Evolutionary conservation across 768 basidiomycete genomes (phyloP).

Genomic region (button mushroom (Agaricus bisporus)): DNA sequence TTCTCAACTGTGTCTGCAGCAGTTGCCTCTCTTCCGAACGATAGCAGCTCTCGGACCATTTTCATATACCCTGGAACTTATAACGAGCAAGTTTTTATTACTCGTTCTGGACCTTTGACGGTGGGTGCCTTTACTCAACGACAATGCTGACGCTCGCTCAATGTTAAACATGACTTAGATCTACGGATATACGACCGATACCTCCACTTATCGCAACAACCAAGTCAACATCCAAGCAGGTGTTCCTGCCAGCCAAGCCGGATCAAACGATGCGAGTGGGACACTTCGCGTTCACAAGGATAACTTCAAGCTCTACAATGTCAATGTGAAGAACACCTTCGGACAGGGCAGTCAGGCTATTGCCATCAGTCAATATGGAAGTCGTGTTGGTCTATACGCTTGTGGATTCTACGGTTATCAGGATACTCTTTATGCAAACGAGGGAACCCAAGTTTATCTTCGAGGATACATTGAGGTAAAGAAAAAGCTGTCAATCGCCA

Average conservation of each 20-base stretch:
- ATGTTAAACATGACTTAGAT: conserved; percentile 21
- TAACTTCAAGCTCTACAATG: conserved; percentile 43
- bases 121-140: conserved; percentile 15
- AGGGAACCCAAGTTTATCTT: conserved; percentile 43
- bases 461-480: conserved; percentile 40
- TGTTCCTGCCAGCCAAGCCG: conserved; percentile 27
- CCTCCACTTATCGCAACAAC: conserved; percentile 31
- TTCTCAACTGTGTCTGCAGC: conserved; percentile 34
- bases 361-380: conserved; percentile 45
- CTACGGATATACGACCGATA: conserved; percentile 38
- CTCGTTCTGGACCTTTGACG: conserved; percentile 37
- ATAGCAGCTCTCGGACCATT: conserved; percentile 29
- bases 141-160: too few species aligned
- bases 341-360: conserved; percentile 41
- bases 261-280: conserved; percentile 42
- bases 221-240: conserved; percentile 33
- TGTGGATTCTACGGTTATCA: conserved; percentile 43
- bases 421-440: conserved; percentile 40
- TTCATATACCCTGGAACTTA: conserved; percentile 47
- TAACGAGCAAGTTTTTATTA: conserved; percentile 37
- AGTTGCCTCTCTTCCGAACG: conserved; percentile 35
- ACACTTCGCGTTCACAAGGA: conserved; percentile 44
- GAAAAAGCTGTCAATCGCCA: not conserved
- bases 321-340: conserved; percentile 42
- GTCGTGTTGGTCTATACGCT: conserved; percentile 36